Conservation (phyloP, 495 filamentous ascomycete species). For the Daldinia bambusicola region DNA sequence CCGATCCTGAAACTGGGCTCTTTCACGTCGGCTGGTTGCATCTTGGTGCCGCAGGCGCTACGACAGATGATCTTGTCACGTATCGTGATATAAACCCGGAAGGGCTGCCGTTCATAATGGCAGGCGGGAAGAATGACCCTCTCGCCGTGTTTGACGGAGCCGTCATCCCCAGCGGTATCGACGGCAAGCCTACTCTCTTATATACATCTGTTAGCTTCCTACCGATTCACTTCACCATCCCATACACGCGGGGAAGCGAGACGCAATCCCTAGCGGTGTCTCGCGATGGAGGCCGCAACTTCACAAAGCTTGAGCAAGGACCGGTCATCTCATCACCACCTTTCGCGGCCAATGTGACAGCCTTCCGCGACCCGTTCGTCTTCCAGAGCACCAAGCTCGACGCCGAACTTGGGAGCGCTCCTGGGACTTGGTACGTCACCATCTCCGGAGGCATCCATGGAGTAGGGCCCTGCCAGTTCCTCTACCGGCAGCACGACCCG, state of each 20-base stretch:
- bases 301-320: slow-evolving; percentile 48
- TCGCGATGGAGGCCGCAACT: slow-evolving; percentile 45
- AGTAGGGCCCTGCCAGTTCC: slow-evolving; percentile 45
- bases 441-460: slow-evolving; percentile 47
- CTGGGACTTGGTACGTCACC: slow-evolving; percentile 46
- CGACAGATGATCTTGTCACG: slow-evolving; percentile 42
- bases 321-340: slow-evolving; percentile 46
- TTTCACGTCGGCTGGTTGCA: slow-evolving; percentile 42
- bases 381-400: slow-evolving; percentile 46
- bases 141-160: slow-evolving; percentile 41
- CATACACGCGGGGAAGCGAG: slow-evolving; percentile 50
- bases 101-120: slow-evolving; percentile 34
- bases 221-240: slow-evolving; percentile 50
- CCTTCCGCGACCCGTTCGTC: slow-evolving; percentile 50
- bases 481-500: slow-evolving; percentile 47
- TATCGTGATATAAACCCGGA: slow-evolving; percentile 38
- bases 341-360: slow-evolving; percentile 43
- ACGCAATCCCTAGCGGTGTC: slow-evolving; percentile 51
- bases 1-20: slow-evolving; percentile 41
- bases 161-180: slow-evolving; percentile 39
- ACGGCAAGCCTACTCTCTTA: slow-evolving; percentile 42
- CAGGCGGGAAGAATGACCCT: slow-evolving; percentile 40
- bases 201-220: slow-evolving; percentile 50
- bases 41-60: slow-evolving; percentile 32
- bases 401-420: slow-evolving; percentile 30